Evolutionary conservation across 768 basidiomycete genomes (phyloP).

Genomic region (Heimioporus sp.): DNA sequence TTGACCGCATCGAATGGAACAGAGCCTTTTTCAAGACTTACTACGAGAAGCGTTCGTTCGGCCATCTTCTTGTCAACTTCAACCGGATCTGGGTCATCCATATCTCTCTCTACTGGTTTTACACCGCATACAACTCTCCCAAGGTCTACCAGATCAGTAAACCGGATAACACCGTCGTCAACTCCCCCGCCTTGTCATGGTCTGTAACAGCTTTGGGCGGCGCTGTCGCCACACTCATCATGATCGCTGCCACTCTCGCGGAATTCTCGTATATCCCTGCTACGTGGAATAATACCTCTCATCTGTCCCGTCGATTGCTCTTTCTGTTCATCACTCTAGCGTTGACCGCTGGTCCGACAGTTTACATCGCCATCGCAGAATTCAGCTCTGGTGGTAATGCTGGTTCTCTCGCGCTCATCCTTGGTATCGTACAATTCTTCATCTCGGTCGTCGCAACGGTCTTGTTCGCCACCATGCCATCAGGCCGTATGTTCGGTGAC

Average conservation of each 20-base stretch:
- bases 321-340: slow-evolving; percentile 90
- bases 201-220: slow-evolving; percentile 94
- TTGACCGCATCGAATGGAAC: slow-evolving; percentile 96
- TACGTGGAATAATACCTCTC: slow-evolving; percentile 98
- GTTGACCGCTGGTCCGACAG: slow-evolving; percentile 88
- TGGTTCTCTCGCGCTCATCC: slow-evolving; percentile 80
- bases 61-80: slow-evolving; percentile 98
- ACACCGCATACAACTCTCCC: slow-evolving; percentile 92
- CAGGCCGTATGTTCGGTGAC: slow-evolving; percentile 98
- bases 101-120: slow-evolving; percentile 92
- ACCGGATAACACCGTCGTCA: slow-evolving; percentile 38
- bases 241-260: slow-evolving; percentile 90
- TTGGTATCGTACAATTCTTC: slow-evolving; percentile 96
- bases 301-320: slow-evolving; percentile 86
- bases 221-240: slow-evolving; percentile 93
- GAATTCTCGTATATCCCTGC: slow-evolving; percentile 98
- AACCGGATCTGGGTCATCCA: slow-evolving; percentile 99
- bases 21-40: slow-evolving; percentile 99
- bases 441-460: slow-evolving; percentile 85
- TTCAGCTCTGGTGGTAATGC: slow-evolving; percentile 50
- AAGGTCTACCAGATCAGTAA: slow-evolving; percentile 64
- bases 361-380: slow-evolving; percentile 91
- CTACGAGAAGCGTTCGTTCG: slow-evolving; percentile 94
- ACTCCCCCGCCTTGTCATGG: slow-evolving; percentile 83
- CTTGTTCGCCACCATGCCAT: slow-evolving; percentile 89